phyloP scores from a whole-genome alignment of 139 green algal genomes.

The Desmodesmus armatus region DNA sequence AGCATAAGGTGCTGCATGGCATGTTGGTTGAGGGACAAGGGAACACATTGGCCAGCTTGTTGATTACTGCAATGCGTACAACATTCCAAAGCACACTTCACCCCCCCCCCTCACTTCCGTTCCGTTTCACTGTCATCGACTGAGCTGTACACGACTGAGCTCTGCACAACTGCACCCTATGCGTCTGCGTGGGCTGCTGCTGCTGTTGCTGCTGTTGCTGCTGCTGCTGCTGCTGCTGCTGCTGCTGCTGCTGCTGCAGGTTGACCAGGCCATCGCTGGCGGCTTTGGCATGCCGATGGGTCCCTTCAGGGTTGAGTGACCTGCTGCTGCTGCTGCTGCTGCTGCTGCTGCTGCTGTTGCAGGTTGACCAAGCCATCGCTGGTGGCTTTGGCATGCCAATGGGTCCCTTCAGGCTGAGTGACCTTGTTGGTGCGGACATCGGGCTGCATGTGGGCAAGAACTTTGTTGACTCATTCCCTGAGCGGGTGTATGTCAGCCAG shows the following conservation, averaged over 20 bases:
- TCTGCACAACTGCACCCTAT: too few species aligned
- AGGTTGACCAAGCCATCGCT: slow-evolving; percentile 89
- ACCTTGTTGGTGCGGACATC: slow-evolving; percentile 73
- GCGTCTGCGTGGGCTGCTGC: background rate
- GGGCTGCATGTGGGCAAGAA: slow-evolving; percentile 95
- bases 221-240: background rate
- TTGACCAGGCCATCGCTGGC: slow-evolving; percentile 88
- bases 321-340: slow-evolving; percentile 7
- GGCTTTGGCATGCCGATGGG: slow-evolving; percentile 99
- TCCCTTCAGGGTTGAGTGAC: slow-evolving; percentile 80
- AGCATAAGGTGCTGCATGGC: too few species aligned
- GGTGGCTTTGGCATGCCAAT: slow-evolving; percentile 98
- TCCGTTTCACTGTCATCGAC: too few species aligned
- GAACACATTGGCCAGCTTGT: too few species aligned
- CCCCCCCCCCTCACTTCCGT: too few species aligned
- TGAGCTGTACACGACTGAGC: too few species aligned
- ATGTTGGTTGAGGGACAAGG: too few species aligned
- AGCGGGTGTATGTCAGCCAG: slow-evolving; percentile 81
- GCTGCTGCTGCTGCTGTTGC: slow-evolving; percentile 7
- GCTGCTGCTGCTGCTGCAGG: slow-evolving; percentile 49
- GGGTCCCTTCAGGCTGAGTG: slow-evolving; percentile 89
- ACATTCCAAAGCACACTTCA: too few species aligned
- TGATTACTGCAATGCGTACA: too few species aligned
- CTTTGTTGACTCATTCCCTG: slow-evolving; percentile 91
- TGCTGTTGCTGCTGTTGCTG: slow-evolving; percentile 8